Conservation (phyloP, 148 eudicot genomes). For the Amaranthus hypochondriacus region DNA sequence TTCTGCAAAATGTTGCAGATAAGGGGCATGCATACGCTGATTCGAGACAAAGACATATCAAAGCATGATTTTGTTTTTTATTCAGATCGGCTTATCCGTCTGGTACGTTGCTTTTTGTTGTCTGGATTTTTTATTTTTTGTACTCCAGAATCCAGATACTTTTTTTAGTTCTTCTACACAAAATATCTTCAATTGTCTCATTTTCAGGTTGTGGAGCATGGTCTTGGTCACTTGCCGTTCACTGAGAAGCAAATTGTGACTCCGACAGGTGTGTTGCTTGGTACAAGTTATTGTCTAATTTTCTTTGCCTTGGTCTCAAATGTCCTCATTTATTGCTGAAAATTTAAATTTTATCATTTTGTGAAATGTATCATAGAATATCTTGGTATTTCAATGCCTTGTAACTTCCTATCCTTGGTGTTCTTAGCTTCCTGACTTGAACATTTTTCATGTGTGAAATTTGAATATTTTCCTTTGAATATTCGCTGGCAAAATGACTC, state of each 20-base stretch:
- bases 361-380: not conserved
- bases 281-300: not conserved
- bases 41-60: constrained; percentile 83
- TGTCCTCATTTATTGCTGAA: not conserved
- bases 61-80: constrained; percentile 96
- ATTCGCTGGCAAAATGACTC: not conserved
- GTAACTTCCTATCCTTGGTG: not conserved
- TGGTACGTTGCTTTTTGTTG: constrained; percentile 45
- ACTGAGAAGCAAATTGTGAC: constrained; percentile 88
- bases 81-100: constrained; percentile 92
- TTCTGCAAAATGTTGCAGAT: constrained; percentile 51
- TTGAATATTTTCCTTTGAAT: not conserved
- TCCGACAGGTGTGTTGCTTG: constrained; percentile 64
- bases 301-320: not conserved
- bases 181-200: constrained; percentile 11
- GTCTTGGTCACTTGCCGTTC: constrained; percentile 96
- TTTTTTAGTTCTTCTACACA: not conserved
- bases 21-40: constrained; percentile 96
- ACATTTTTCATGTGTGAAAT: not conserved
- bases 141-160: not conserved
- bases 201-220: constrained; percentile 94
- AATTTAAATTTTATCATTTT: not conserved
- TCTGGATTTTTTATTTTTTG: constrained; percentile 2
- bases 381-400: not conserved
- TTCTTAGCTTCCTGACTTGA: not conserved